Evolutionary conservation across 495 filamentous ascomycete species (phyloP), one percentile per base, ranked within the genome.

Genomic region (Jackrogersella minutella): DNA sequence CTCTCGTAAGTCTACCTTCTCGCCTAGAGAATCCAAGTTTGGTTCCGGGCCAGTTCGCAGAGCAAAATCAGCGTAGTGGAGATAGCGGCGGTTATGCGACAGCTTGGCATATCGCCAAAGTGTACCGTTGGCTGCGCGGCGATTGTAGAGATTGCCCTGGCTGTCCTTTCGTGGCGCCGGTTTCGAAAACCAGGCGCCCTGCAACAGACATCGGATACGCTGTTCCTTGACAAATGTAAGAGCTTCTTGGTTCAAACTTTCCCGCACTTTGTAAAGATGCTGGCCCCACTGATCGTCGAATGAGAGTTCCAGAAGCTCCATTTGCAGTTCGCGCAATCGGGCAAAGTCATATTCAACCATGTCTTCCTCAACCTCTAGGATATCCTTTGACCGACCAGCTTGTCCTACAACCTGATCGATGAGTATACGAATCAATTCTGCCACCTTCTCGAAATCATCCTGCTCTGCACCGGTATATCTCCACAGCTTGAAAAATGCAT

Each of bases 191-290:
- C 96, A 99, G 17, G 88, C 86, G 22, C 95, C 95, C 58, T 90
- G 85, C 10, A 97, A 81, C 11, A 99, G 81, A 74, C 92, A 97
- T n/a, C 96, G 86, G 54, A 97, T 91, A 44, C 95, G 88, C 74
- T 99, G 95, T 75, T 99, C 95, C 72, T 95, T 97, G 71, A 98
- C 90, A 70, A 99, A 99, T 68, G 96, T 91, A 36, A 96, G 78
- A 17, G 95, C 93, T 72, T 99, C 95, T 66, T 93, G 88, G 65
- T 94, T 90, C 9, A 98, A 81, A 77, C 97, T 91, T 41, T 97
- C 92, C n/a, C 93, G 89, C 10, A 97, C 92, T 75, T 96, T 92
- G 65, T 80, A 79, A 19, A 99, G 81, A 76, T 98, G 93, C 64
- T 91, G 87, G 0, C 93, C 93, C 96, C 96, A 98, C 26, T 88